Evolutionary conservation across 169 alveolate genomes (phyloP).

Genomic region (Plasmodium gonderi): DNA sequence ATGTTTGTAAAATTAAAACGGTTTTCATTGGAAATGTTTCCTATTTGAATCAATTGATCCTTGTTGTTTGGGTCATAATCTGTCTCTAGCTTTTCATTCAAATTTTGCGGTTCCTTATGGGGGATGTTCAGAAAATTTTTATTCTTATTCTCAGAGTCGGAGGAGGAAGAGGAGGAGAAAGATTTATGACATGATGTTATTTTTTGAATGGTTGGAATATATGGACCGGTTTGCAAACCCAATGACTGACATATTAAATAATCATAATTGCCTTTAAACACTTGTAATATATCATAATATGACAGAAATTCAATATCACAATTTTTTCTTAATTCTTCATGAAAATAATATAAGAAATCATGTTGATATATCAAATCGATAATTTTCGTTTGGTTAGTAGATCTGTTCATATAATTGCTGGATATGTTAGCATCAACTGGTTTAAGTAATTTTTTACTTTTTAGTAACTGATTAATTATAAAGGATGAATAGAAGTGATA

Average conservation of each 20-base stretch:
- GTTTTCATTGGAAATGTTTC: background rate
- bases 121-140: no score
- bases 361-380: slow-evolving; percentile 35
- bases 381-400: slow-evolving; percentile 15
- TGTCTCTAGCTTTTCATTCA: background rate
- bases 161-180: no score
- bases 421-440: slow-evolving; percentile 3
- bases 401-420: slow-evolving; percentile 32
- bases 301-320: slow-evolving; percentile 47
- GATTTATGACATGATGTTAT: background rate
- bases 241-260: background rate
- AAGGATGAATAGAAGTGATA: slow-evolving; percentile 44
- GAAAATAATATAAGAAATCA: slow-evolving; percentile 52
- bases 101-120: background rate
- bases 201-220: background rate
- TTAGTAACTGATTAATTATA: slow-evolving; percentile 20
- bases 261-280: slow-evolving; percentile 62
- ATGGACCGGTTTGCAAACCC: background rate
- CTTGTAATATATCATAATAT: slow-evolving; percentile 42
- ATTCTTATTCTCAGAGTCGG: no score
- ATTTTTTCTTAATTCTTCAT: slow-evolving; percentile 44
- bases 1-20: background rate
- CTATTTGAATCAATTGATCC: background rate
- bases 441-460: slow-evolving; percentile 4
- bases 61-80: background rate